Evolutionary conservation across 495 filamentous ascomycete species (phyloP), one percentile per base, ranked within the genome.

Genomic region (Xylaria telfairii): DNA sequence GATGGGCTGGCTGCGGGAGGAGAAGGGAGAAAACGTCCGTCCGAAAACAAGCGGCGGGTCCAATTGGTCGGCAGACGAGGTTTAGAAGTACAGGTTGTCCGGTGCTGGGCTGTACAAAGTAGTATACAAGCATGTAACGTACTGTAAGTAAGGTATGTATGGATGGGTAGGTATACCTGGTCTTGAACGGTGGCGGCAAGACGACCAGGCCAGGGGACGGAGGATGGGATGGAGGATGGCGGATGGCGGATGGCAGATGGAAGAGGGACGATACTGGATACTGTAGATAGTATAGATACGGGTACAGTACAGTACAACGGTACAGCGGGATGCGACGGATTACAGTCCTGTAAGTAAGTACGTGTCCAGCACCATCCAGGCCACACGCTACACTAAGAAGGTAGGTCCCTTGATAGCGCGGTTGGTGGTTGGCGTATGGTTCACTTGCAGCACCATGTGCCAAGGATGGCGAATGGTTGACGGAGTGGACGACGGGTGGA

Each of bases 21-120:
- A 68, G 34, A 73, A 41, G 67, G 60, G 30, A 53, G 64, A 69
- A 71, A 68, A 64, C 51, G n/a, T n/a, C n/a, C 10, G 30, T 54
- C 32, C 49, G 70, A 53, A 72, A 74, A 32, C 70, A 73, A 71
- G 46, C 39, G 46, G 30, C 19, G 57, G 56, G 57, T 32, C 34
- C 57, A 54, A 62, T 62, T 54, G 59, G 37, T 24, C 30, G 19
- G 62, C 42, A 30, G 62, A 65, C 17, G 44, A 28, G 41, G 39
- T 49, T 13, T 67, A 67, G 26, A 37, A 30, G 24, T 34, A 51
- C 64, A 49, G n/a, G 32, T 6, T 41, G 49, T 26, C 21, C 8
- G 51, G 46, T 26, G 32, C 8, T 68, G 39, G 59, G 28, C 17
- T 5, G 15, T 60, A n/a, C 32, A n/a, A n/a, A n/a, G n/a, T n/a